Evolutionary conservation across 352 stramenopile genomes (phyloP), one percentile per base, ranked within the genome.

Genomic region (Thalassiosira sp.): DNA sequence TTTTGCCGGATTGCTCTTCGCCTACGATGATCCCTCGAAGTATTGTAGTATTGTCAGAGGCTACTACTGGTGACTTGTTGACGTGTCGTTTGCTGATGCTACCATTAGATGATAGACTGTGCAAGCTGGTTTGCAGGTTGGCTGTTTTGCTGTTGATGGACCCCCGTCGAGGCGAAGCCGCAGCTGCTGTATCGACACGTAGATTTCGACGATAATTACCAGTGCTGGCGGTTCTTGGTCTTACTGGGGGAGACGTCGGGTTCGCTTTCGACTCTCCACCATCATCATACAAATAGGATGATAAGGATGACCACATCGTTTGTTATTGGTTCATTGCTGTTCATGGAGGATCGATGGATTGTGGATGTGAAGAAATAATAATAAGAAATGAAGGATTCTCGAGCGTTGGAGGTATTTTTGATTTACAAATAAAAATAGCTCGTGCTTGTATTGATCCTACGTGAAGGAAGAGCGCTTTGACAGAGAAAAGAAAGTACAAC

Each of bases 1-100:
- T 80, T 66, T 83, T 83, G 11, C 75, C 75, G n/a, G 60, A 72
- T n/a, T 53, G 31, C 46, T 67, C 42, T 35, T 65, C 46, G 5
- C 75, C 75, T 7, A 83, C 51, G 18, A 83, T 76, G 28, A 79
- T 28, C 24, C 75, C 75, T 56, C 75, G n/a, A 33, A 82, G 27
- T 1, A 83, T 73, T 62, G 53, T 48, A 1, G 57, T 51, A 54
- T 68, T 68, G 45, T 66, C 66, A 64, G 56, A 40, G 24, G 37
- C 7, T 62, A 25, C 13, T 51, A 31, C 8, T 15, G 20, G 5
- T 53, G 45, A 16, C 15, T 13, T 28, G 16, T 13, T 53, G 18
- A 37, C 6, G n/a, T 31, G 52, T 5, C 52, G 10, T 18, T 16
- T 61, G 18, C 52, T 37, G 24, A n/a, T 25, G 24, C 52, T 61